Base-by-base conservation (phyloP, 495 filamentous ascomycete species). In the Trichoderma orchidacearum region DNA sequence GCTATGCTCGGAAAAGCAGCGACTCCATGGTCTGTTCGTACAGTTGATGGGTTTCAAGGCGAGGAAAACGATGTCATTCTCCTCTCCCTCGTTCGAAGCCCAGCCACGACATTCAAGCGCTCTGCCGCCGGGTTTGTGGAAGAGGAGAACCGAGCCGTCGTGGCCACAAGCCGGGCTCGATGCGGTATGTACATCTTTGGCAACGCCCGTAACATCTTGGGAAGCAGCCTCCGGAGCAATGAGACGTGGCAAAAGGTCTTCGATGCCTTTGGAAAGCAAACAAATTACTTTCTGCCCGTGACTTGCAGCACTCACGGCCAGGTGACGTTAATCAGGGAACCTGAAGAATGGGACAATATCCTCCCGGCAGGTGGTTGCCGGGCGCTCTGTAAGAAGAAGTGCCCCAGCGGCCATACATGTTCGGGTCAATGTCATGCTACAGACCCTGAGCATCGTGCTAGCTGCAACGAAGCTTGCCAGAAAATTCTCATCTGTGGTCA, bases 31-130 rank as follows among this genome's bases (percentile, higher is more conserved):
- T n/a, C n/a, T 25, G 82, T 96, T 1, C 77, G 75, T 35, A 96
- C 93, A 0, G 88, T 97, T 0, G 93, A 97, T 63, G 90, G 87
- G 0, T 96, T 92, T 66, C 93, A 97, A 64, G 92, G 92, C 28
- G 90, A 96, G 64, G 90, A 97, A 62, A 96, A 96, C 61, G 88
- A 89, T 18, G 74, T 96, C 32, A 71, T 96, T 17, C 61, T 97
- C 4, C 74, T 96, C 1, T 95, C 91, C 0, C 71, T 96, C 0
- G 92, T 96, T 11, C 77, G 93, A 48, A 91, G 85, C 62, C 66
- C 66, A 2, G 53, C 61, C 12, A 50, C 27, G 0, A 61, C 60
- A 17, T 58, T 61, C 9, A 38, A 60, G 12, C 59, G 54, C 23
- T 56, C 71, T 31, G 63, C 68, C 5, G 81, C 89, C 51, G 88